phyloP scores from a whole-genome alignment of 192 early-diverging fungal species.

The Jimgerdemannia flammicorona region DNA sequence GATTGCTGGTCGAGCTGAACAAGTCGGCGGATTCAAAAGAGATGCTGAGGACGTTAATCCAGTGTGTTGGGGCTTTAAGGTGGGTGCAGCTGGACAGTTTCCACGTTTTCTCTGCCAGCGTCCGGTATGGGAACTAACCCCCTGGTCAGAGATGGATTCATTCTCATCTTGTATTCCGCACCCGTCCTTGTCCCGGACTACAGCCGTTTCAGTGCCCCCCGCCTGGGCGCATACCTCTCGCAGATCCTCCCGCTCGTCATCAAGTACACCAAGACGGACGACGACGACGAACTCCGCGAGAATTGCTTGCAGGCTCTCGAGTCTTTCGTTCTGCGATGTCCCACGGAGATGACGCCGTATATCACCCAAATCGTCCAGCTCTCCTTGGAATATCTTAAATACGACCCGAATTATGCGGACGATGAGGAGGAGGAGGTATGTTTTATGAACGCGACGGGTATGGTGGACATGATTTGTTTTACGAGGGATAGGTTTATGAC shows the following conservation, averaged over 20 bases:
- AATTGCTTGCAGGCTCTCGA: slow-evolving; percentile 78
- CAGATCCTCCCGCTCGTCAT: slow-evolving; percentile 59
- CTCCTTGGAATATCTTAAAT: slow-evolving; percentile 62
- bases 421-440: slow-evolving; percentile 51
- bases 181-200: slow-evolving; percentile 2
- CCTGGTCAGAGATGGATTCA: too few species aligned
- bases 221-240: slow-evolving; percentile 63
- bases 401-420: slow-evolving; percentile 85
- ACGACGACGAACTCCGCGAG: slow-evolving; percentile 80
- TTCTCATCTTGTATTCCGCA: too few species aligned
- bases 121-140: too few species aligned
- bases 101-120: too few species aligned
- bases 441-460: not conserved
- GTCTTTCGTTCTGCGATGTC: slow-evolving; percentile 72
- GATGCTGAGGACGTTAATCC: slow-evolving; percentile 70
- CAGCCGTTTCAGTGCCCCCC: slow-evolving; percentile 69
- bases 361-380: slow-evolving; percentile 57
- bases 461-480: too few species aligned
- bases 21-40: slow-evolving; percentile 52
- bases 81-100: slow-evolving; percentile 10
- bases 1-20: slow-evolving; percentile 50
- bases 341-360: slow-evolving; percentile 64
- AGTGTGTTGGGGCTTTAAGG: slow-evolving; percentile 70
- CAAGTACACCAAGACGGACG: slow-evolving; percentile 52
- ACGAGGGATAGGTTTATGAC: too few species aligned